Conservation (phyloP, 345 rosid genomes). For the Rhizophora mangle region DNA sequence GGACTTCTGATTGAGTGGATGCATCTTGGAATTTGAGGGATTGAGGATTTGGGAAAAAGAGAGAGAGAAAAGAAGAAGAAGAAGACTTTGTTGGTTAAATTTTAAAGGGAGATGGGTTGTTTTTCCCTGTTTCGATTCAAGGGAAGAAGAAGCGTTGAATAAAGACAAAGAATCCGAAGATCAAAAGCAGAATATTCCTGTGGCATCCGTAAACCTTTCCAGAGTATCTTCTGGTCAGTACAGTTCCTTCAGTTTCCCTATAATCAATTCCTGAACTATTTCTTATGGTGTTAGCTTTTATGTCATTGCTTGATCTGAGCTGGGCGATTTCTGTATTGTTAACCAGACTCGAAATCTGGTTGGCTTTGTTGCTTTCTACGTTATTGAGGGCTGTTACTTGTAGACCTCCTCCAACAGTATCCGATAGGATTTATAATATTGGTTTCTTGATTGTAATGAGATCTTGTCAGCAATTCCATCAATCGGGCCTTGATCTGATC, state of each 20-base stretch:
- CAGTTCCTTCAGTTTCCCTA: background rate
- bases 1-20: slow-evolving; percentile 22
- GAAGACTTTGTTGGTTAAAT: slow-evolving; percentile 6
- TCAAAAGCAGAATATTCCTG: slow-evolving; percentile 49
- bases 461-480: slow-evolving; percentile 36
- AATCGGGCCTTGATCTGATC: slow-evolving; percentile 33
- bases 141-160: slow-evolving; percentile 75
- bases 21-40: slow-evolving; percentile 7
- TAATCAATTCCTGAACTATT: slow-evolving; percentile 6
- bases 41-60: slow-evolving; percentile 7
- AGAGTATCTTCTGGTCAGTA: slow-evolving; percentile 70
- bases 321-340: slow-evolving; percentile 18
- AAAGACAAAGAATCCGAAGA: slow-evolving; percentile 49
- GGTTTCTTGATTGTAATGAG: slow-evolving; percentile 13
- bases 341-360: slow-evolving; percentile 10
- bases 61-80: background rate
- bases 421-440: slow-evolving; percentile 14
- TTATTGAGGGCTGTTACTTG: slow-evolving; percentile 11
- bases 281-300: background rate
- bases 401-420: slow-evolving; percentile 21
- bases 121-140: slow-evolving; percentile 91
- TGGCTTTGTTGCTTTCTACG: background rate
- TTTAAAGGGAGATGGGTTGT: slow-evolving; percentile 68
- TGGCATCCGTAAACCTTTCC: slow-evolving; percentile 56
- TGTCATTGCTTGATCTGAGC: slow-evolving; percentile 45